phyloP scores from a whole-genome alignment of 164 flowering plant genomes.

The Nelumbo lutea region DNA sequence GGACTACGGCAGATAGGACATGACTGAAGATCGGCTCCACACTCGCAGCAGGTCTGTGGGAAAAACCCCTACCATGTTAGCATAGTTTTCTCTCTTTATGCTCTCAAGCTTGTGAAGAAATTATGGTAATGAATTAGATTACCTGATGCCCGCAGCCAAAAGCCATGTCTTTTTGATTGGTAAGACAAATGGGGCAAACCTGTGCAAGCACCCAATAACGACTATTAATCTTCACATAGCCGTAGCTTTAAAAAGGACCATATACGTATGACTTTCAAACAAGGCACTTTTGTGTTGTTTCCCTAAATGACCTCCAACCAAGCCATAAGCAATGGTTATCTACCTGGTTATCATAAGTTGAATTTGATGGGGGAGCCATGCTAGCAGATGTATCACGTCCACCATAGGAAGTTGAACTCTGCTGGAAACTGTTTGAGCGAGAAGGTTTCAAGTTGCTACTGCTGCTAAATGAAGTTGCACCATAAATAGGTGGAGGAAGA shows the following conservation, averaged over 20 bases:
- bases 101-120: neutral
- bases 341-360: conserved; percentile 57
- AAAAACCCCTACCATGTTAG: neutral
- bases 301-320: no score
- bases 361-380: conserved; percentile 55
- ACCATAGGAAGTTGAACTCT: conserved; percentile 35
- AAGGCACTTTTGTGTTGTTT: no score
- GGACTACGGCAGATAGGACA: conserved; percentile 55
- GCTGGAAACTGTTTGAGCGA: conserved; percentile 34
- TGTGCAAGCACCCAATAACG: conserved; percentile 24
- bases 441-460: conserved; percentile 32
- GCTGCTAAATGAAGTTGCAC: conserved; percentile 21
- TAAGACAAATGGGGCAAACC: conserved; percentile 77
- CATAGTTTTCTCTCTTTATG: neutral
- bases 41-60: conserved; percentile 56
- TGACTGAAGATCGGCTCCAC: conserved; percentile 37
- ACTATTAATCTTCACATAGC: conserved; percentile 3
- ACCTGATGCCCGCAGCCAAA: conserved; percentile 96
- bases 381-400: conserved; percentile 19
- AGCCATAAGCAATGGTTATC: no score
- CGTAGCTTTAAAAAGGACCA: no score
- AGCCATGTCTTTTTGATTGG: conserved; percentile 66
- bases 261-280: no score
- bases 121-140: neutral
- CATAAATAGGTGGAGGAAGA: conserved; percentile 71